Evolutionary conservation across 805 yeast species (phyloP), one percentile per base, ranked within the genome.

Genomic region (Candida mattraensis): DNA sequence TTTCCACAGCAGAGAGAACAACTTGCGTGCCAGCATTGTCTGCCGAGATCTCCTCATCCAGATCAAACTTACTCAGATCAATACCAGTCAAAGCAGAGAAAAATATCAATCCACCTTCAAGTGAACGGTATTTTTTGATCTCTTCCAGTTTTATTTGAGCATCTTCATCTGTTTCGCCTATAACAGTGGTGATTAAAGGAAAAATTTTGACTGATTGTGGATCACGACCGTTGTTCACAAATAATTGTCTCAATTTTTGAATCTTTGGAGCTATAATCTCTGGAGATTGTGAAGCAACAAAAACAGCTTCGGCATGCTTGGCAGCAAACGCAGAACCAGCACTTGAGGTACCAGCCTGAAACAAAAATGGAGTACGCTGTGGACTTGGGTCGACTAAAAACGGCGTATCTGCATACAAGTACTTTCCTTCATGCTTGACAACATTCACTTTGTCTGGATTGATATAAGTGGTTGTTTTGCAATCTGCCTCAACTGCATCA

Each of bases 21-120:
- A 56, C 54, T n/a, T 59, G 53, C 17, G 59, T 45, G 5, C 54
- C 48, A 4, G 41, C 26, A 9, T 37, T 37, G 5, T 17, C 18
- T 4, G 35, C 25, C 11, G 34, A 19, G 18, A 61, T 47, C 24
- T 63, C 63, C 28, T 57, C 58, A 18, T 58, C 63, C 36, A 55
- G 49, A 11, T 44, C 56, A 42, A 51, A 64, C 26, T 54, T 45
- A 19, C 63, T 56, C 24, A 69, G 51, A 33, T 69, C 72, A 25
- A 65, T 59, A 10, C 72, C 72, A 27, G 60, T 67, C 69, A 37
- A 26, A 5, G 41, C 41, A 12, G 36, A 36, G 17, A 36, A 36
- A 12, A 36, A 36, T n/a, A 36, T 36, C 23, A 36, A 19, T 5
- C 40, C 40, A 13, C 40, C 40, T 21, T 36, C 40, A 7, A 36